These are phyloP conservation scores for Fusarium dlaminii DNA, from an alignment of 2,329 filamentous ascomycete genomes.

Conservation along the genomic window DNA sequence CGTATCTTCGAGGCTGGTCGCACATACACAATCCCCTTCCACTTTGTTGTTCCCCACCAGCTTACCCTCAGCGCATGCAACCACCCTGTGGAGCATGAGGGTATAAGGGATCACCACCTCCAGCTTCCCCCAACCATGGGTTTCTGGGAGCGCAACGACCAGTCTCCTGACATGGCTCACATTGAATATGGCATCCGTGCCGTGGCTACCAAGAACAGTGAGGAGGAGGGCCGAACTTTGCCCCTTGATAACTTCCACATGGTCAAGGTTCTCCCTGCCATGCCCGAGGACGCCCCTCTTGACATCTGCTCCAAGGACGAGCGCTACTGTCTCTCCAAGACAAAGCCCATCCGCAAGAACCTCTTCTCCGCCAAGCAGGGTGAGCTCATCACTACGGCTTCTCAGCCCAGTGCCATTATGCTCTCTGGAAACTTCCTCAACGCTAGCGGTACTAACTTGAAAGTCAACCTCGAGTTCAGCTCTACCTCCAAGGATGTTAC, in stretches of 20 bases:
- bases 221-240: conserved; percentile 41
- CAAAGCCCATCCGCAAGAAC: conserved; percentile 63
- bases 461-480: conserved; percentile 59
- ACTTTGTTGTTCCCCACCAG: conserved; percentile 67
- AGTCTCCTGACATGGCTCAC: conserved; percentile 63
- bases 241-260: conserved; percentile 55
- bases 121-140: conserved; percentile 63
- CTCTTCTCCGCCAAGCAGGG: conserved; percentile 63
- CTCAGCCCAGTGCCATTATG: conserved; percentile 60
- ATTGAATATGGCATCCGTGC: conserved; percentile 64
- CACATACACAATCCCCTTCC: conserved; percentile 64
- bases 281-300: conserved; percentile 61
- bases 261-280: conserved; percentile 63
- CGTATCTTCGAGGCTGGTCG: conserved; percentile 59
- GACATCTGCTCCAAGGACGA: conserved; percentile 58
- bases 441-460: conserved; percentile 54
- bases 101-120: conserved; percentile 62
- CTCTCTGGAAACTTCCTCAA: conserved; percentile 59
- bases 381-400: conserved; percentile 55
- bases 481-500: conserved; percentile 53
- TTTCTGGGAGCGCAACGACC: conserved; percentile 63
- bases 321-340: conserved; percentile 60
- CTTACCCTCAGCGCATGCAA: conserved; percentile 66
- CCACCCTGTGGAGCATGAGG: conserved; percentile 56
- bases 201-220: conserved; percentile 47